Evolutionary conservation across 2,329 filamentous ascomycete species (phyloP).

Genomic region (Cladophialophora chaetospira): DNA sequence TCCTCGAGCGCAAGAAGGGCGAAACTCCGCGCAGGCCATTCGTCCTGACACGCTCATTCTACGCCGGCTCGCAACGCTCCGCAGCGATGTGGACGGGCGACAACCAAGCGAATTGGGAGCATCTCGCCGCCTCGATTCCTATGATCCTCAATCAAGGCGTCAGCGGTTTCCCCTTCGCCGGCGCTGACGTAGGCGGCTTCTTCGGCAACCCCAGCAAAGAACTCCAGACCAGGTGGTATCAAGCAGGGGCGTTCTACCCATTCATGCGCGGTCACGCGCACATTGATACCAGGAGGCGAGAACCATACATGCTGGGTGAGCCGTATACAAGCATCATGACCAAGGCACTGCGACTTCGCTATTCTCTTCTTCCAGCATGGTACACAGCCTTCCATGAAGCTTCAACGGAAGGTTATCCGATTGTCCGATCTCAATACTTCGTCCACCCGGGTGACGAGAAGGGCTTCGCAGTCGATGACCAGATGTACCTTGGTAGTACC

Average conservation of each 20-base stretch:
- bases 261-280: constrained; percentile 98
- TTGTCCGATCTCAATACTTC: constrained; percentile 90
- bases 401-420: constrained; percentile 77
- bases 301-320: constrained; percentile 85
- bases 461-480: constrained; percentile 88
- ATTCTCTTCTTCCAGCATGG: constrained; percentile 87
- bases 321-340: constrained; percentile 86
- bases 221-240: constrained; percentile 91
- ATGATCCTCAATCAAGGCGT: constrained; percentile 95
- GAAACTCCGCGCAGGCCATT: constrained; percentile 79
- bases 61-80: constrained; percentile 81
- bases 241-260: constrained; percentile 93
- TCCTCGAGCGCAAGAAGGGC: constrained; percentile 82
- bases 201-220: constrained; percentile 96
- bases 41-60: constrained; percentile 90
- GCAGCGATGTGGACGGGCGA: constrained; percentile 99
- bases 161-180: constrained; percentile 88
- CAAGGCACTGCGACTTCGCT: constrained; percentile 82
- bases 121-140: constrained; percentile 83
- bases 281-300: constrained; percentile 90
- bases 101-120: constrained; percentile 90
- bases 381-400: constrained; percentile 96
- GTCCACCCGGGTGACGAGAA: constrained; percentile 82
- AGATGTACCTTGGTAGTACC: constrained; percentile 85
- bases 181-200: constrained; percentile 95